Conservation (phyloP, 2,329 filamentous ascomycete species). For the Diaporthe vexans region DNA sequence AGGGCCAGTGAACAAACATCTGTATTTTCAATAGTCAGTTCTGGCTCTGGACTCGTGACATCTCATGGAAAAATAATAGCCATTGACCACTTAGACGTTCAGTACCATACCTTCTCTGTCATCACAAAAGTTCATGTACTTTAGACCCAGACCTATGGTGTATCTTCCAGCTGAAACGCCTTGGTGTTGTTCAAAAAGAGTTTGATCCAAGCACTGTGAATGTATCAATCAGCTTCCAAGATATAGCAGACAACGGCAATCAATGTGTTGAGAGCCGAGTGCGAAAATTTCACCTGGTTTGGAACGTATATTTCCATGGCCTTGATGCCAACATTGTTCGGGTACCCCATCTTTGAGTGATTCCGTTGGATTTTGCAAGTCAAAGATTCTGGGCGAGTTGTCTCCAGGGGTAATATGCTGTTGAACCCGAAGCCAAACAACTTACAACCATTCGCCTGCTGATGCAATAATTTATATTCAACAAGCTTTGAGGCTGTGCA, state of each 20-base stretch:
- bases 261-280: no score
- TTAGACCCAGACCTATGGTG: conserved; percentile 91
- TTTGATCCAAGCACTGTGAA: conserved; percentile 83
- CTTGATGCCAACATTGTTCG: conserved; percentile 92
- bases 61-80: background rate
- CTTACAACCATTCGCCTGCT: background rate
- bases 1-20: conserved; percentile 90
- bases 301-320: conserved; percentile 93
- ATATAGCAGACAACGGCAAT: background rate
- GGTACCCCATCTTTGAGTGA: conserved; percentile 74
- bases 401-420: no score
- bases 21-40: conserved; percentile 51
- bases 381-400: background rate
- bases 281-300: conserved; percentile 72
- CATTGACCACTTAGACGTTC: background rate
- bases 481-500: conserved; percentile 1
- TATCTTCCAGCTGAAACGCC: conserved; percentile 86
- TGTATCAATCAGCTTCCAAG: background rate
- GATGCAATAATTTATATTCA: background rate
- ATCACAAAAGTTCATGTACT: conserved; percentile 93
- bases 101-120: conserved; percentile 81
- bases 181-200: conserved; percentile 88
- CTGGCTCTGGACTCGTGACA: accelerated
- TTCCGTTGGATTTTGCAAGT: background rate
- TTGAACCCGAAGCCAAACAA: no score